Base-by-base conservation (phyloP, 2,329 filamentous ascomycete genomes). In the Ophiostoma ips region DNA sequence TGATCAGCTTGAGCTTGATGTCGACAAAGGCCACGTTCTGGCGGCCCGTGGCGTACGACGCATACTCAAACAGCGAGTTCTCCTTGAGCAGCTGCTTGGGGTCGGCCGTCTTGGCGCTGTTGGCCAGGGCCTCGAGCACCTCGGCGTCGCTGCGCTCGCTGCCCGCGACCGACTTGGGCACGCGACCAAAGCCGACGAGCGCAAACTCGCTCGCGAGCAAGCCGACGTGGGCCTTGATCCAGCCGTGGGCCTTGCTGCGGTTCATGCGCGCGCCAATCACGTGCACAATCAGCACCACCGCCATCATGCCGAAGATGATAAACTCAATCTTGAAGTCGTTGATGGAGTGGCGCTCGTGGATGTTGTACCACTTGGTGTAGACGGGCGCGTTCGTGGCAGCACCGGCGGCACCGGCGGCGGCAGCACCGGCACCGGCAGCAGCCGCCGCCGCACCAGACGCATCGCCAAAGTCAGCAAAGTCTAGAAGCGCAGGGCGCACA, bases 351-450 rank as follows among this genome's bases (percentile, higher is more conserved):
- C 92, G 87, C 76, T 96, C 89, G 76, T 94, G 92, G 54, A 96
- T 73, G 51, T 88, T 87, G 71, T 96, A 98, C 92, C 92, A 98
- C 72, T 87, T 87, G 48, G 88, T 95, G 66, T 84, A 95, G 13
- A 86, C 84, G 24, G 72, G 69, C 40, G 64, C 66, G 41, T 73
- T 71, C 44, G 68, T 64, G 41, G 69, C 71, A 53, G 75, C 72
- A 31, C 61, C 58, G 46, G 67, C 65, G 34, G 65, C 66, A 52
- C 55, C 72, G 67, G 53, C 71, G 67, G 52, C 67, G 65, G 46
- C 28, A 24, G 46, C 48, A 4, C 49, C 38, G 13, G 70, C 64
- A 47, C 68, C 68, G 62, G 71, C 64, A 53, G 76, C 67, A 16
- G 63, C 68, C 51, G 75, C 75, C 21, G 71, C 66, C 51, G 86